Percentiles rank a stretch among this genome's conserved stretches.
Conservation (phyloP, 345 rosid species). For the Eucalyptus virginea region DNA sequence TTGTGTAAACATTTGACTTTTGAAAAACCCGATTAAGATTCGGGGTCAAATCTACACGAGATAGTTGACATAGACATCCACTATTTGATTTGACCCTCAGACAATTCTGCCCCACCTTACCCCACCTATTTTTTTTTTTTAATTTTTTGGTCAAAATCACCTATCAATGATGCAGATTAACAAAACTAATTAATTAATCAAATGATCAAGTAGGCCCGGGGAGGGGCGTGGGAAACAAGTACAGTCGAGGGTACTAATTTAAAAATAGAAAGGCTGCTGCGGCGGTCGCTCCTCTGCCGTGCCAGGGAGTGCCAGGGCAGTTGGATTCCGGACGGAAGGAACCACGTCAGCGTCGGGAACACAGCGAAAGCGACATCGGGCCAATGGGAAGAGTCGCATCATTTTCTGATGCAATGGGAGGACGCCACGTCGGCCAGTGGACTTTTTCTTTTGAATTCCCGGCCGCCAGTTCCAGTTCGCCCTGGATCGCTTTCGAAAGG, state of each 20-base stretch:
- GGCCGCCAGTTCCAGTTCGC: background rate
- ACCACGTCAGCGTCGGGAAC: background rate
- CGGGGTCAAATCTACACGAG: fast-evolving
- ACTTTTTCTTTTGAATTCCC: background rate
- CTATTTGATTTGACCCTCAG: background rate
- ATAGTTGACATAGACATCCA: background rate
- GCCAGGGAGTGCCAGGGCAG: background rate
- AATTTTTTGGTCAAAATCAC: no score
- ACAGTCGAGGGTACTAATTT: background rate
- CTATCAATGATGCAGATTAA: background rate
- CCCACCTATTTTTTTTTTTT: background rate
- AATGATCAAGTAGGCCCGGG: background rate
- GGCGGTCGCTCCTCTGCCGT: background rate
- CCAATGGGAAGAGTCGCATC: background rate
- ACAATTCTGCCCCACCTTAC: background rate
- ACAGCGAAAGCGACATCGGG: background rate
- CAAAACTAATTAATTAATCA: background rate
- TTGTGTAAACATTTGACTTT: background rate
- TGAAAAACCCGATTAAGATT: fast-evolving
- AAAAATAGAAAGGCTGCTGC: background rate
- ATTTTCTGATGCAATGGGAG: background rate
- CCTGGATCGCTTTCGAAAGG: background rate
- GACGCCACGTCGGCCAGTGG: background rate
- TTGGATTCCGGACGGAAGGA: background rate
- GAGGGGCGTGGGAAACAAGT: background rate